Evolutionary conservation across 116 monocot genomes (phyloP), one percentile per base, ranked within the genome.

Genomic region (Thalassia testudinum): DNA sequence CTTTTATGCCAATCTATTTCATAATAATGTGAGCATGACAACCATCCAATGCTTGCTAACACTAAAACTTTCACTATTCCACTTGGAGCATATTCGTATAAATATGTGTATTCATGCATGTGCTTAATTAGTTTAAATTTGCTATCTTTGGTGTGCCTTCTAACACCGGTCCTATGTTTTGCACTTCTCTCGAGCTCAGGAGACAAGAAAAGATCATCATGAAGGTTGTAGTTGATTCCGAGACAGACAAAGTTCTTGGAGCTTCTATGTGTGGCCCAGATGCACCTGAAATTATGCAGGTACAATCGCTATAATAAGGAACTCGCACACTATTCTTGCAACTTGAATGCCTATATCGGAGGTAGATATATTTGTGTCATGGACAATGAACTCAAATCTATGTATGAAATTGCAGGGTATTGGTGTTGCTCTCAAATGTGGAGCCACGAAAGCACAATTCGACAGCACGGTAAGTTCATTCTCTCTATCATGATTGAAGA

Each of bases 251-350:
- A 68, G 97, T 97, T 23, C 54, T 97, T 54, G 97, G 97, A 52
- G 97, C 97, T 47, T 81, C 97, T 18, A 97, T 97, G 97, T 97
- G 89, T 57, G 97, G 97, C 50, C 82, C 97, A 61, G 97, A 97
- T 75, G 97, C 97, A 49, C 75, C 97, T 38, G 97, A 97, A 67
- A 97, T 97, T 54, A 85, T 97, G 89, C 97, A 97, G 95, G 95
- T 88, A 34, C 10, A 34, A 34, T 34, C 10, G 30, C 10, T 34
- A 34, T 34, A n/a, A n/a, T n/a, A n/a, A n/a, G n/a, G n/a, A n/a
- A n/a, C n/a, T n/a, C n/a, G n/a, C n/a, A n/a, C n/a, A n/a, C n/a
- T n/a, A n/a, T n/a, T n/a, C n/a, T n/a, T n/a, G n/a, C n/a, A n/a
- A n/a, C n/a, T n/a, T n/a, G n/a, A n/a, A n/a, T n/a, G n/a, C n/a